Evolutionary conservation across 352 stramenopile species (phyloP), one percentile per base, ranked within the genome.

Genomic region (Phytophthora cactorum): DNA sequence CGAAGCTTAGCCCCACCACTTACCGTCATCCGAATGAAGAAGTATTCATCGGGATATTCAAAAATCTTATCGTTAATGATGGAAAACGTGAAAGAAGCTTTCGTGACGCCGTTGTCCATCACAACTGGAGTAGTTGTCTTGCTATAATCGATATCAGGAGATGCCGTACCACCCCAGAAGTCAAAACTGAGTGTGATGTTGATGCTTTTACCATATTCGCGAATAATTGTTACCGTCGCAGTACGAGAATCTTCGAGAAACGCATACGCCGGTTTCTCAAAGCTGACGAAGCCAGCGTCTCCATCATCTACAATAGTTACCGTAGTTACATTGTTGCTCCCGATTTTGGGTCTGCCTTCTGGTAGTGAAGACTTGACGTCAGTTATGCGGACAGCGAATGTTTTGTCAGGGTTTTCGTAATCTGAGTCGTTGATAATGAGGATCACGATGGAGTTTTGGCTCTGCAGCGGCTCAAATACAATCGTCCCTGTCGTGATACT

Each of bases 241-340:
- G 59, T 68, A 12, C 56, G 59, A 12, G 63, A 60, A 27, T 70
- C 63, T 70, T 92, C 82, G 0, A 41, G 63, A 4, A 92, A 72
- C 0, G 15, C 44, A 36, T 79, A 86, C 2, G 3, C 27, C 2
- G 59, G 14, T 4, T 62, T 63, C 0, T 74, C 65, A 61, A 92
- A 90, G 31, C 72, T 77, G 2, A 92, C 51, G 28, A 75, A 78
- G 1, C 84, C 84, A 38, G 84, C 82, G 47, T 90, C 82, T 0
- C 75, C 82, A 55, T 90, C 84, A 46, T 92, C 84, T 0, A 83
- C n/a, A 52, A 92, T 88, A 1, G 68, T 79, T 25, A 92, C 78
- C 1, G 32, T 66, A 14, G 58, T 38, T 0, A 62, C 53, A 15
- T n/a, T 62, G 29, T 78, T 86, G 1, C 11, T 59, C n/a, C 81